Evolutionary conservation across 148 eudicot species (phyloP).

Genomic region (Chenopodium suecicum): DNA sequence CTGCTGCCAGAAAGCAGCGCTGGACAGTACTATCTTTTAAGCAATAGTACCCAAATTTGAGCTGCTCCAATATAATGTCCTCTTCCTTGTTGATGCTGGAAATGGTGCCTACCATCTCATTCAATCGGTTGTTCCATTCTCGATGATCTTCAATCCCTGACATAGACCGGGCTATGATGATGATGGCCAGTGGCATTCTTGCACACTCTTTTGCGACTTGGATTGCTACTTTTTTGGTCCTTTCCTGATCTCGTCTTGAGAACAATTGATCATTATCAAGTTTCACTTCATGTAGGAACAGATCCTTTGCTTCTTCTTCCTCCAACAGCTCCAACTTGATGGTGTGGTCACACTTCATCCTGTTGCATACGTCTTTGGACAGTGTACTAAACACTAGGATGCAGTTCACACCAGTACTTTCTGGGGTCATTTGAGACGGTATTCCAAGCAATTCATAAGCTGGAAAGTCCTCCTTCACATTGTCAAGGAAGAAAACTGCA

Average conservation of each 20-base stretch:
- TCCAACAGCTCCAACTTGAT: background rate
- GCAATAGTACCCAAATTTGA: constrained; percentile 15
- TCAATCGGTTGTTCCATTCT: constrained; percentile 16
- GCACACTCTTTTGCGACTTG: constrained; percentile 16
- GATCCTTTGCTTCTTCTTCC: background rate
- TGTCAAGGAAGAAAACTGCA: constrained; percentile 17
- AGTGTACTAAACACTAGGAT: constrained; percentile 5
- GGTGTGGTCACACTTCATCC: constrained; percentile 3
- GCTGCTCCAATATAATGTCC: constrained; percentile 15
- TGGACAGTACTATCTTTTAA: constrained; percentile 6
- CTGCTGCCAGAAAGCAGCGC: constrained; percentile 3
- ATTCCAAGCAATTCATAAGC: constrained; percentile 10
- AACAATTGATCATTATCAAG: background rate
- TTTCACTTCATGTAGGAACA: constrained; percentile 2
- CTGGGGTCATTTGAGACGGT: background rate
- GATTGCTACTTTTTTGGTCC: background rate
- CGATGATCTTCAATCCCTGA: background rate
- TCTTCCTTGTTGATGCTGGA: constrained; percentile 11
- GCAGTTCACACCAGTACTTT: background rate
- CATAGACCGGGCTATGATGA: constrained; percentile 21
- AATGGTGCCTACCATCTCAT: constrained; percentile 2
- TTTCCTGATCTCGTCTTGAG: background rate
- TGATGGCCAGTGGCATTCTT: constrained; percentile 20
- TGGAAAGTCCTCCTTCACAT: constrained; percentile 10
- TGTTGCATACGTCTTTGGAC: constrained; percentile 10